phyloP scores from a whole-genome alignment of 202 grass and related monocot genomes.

The Setaria italica region DNA sequence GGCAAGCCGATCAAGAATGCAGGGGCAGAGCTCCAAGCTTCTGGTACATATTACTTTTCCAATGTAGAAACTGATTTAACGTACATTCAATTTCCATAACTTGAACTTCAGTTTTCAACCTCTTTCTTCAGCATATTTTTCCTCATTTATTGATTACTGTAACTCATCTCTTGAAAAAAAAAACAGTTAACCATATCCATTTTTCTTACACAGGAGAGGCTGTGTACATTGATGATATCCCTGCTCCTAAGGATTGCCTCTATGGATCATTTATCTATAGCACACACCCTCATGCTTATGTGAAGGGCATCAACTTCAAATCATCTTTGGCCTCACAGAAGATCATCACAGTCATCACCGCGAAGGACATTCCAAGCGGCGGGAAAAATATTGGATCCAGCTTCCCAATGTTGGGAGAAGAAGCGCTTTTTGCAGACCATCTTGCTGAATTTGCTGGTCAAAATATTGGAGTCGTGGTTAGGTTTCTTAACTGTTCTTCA shows the following conservation, averaged over 20 bases:
- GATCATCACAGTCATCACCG: slow-evolving; percentile 59
- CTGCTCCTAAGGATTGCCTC: slow-evolving; percentile 72
- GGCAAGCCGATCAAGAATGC: slow-evolving; percentile 66
- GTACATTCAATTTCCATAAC: not conserved
- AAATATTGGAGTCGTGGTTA: slow-evolving; percentile 81
- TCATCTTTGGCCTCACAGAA: slow-evolving; percentile 71
- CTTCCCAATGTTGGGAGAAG: slow-evolving; percentile 45
- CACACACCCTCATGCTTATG: slow-evolving; percentile 63
- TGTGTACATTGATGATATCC: slow-evolving; percentile 85
- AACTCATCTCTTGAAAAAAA: not conserved
- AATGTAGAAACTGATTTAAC: not conserved
- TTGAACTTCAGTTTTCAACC: not conserved
- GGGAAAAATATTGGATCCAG: slow-evolving; percentile 64
- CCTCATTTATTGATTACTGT: not conserved
- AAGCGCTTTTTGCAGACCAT: slow-evolving; percentile 67
- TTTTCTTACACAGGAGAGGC: slow-evolving; percentile 66
- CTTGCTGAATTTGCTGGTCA: slow-evolving; percentile 75
- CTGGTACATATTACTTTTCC: slow-evolving; percentile 52
- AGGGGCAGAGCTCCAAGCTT: slow-evolving; percentile 84
- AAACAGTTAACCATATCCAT: not conserved
- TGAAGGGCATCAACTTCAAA: slow-evolving; percentile 70
- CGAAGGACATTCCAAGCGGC: slow-evolving; percentile 67
- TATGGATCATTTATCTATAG: slow-evolving; percentile 86
- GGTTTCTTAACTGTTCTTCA: not conserved
- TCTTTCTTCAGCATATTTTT: slow-evolving; percentile 20